Conservation (phyloP, 345 rosid genomes). For the Mercurialis annua region DNA sequence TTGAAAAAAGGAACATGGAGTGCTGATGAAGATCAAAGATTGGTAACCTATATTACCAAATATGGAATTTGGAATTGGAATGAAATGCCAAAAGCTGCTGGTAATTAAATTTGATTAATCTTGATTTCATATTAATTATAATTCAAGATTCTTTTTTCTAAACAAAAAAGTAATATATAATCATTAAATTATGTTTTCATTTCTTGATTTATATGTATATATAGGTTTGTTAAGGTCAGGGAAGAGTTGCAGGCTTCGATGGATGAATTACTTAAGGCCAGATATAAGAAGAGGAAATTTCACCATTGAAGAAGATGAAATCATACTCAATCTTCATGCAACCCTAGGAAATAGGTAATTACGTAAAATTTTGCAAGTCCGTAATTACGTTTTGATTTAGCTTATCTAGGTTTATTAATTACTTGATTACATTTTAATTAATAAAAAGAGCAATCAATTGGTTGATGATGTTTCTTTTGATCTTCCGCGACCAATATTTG, state of each 20-base stretch:
- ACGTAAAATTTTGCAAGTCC: too few relatives aligned
- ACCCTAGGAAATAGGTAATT: background rate
- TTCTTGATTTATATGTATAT: too few relatives aligned
- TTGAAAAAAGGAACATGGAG: constrained; percentile 40
- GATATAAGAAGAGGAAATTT: background rate
- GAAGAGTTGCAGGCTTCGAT: constrained; percentile 6
- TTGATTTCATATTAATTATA: too few relatives aligned
- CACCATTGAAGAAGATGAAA: constrained; percentile 4
- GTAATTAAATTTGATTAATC: too few relatives aligned
- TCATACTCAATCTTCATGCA: background rate
- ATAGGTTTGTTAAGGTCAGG: constrained; percentile 52
- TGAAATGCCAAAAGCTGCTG: constrained; percentile 41
- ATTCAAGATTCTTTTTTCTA: background rate
- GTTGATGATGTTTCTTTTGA: too few relatives aligned
- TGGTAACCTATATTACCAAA: constrained; percentile 29
- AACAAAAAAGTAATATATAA: too few relatives aligned
- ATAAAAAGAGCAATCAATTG: too few relatives aligned
- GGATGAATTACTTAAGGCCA: constrained; percentile 8
- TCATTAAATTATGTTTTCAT: too few relatives aligned
- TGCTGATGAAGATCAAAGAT: constrained; percentile 35
- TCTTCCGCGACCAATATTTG: too few relatives aligned
- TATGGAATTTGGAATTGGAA: constrained; percentile 42
- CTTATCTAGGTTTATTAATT: too few relatives aligned
- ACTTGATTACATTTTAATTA: too few relatives aligned
- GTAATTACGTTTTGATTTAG: too few relatives aligned